Base-by-base conservation (phyloP, 1,284 basidiomycete species). In the Cutaneotrichosporon daszewskae region DNA sequence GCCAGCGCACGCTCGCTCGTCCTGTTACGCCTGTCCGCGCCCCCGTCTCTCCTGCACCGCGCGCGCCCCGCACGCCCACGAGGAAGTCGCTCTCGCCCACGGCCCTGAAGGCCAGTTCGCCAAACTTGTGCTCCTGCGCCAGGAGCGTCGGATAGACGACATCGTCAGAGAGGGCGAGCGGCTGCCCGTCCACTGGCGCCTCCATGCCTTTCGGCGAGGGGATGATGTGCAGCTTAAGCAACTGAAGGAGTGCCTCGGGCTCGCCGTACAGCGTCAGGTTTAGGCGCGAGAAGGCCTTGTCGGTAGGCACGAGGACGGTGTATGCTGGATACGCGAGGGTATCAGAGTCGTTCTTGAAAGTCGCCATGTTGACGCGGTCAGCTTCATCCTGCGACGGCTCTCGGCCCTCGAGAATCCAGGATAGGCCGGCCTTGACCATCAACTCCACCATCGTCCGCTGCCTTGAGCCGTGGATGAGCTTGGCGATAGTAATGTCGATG, bases 201-300 rank as follows among this genome's bases (percentile, higher is more conserved):
- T 28, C 14, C 11, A 22, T n/a, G 4, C 25, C 41, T 7, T 40
- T 29, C 23, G 32, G 51, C 1, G 56, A 66, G 0, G 82, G 84
- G 48, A 99, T 84, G 50, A 99, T 79, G 69, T 99, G 94, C 58
- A 96, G 87, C 47, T 80, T 77, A 43, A 97, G 83, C 17, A 97
- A 81, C 5, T 74, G 73, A 31, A 77, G 75, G 24, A 97, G 76
- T 1, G 68, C 69, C 3, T 79, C 75, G 5, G 71, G 57, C 61
- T 90, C 77, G 22, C 77, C 75, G 43, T 96, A 77, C 47, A 76
- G 71, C 0, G 90, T 90, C 37, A 97, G 70, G 68, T 98, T 94
- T 60, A 87, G 71, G n/a, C 78, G 74, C 54, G 89, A 84, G 75
- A 97, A 95, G 0, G 94, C 91, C 47, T 84, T 82, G 61, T 99